phyloP scores from a whole-genome alignment of 2,329 filamentous ascomycete genomes.

The Cladosporium sp. region DNA sequence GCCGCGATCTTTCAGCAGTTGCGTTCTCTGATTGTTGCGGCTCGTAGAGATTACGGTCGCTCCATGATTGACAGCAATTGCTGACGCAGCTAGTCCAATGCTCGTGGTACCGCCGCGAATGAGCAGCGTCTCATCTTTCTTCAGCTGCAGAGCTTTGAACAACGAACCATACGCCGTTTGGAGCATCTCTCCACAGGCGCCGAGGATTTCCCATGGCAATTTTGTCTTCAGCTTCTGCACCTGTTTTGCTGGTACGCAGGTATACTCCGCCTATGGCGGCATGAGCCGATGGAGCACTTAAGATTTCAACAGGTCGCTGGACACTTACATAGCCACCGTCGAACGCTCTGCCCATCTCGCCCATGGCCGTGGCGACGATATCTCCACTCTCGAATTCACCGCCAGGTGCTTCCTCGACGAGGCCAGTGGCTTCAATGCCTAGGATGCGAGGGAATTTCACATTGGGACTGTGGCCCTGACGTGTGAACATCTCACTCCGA shows the following conservation, averaged over 20 bases:
- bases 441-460: constrained; percentile 43
- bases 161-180: constrained; percentile 48
- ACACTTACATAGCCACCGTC: constrained; percentile 43
- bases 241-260: constrained; percentile 39
- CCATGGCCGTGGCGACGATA: constrained; percentile 47
- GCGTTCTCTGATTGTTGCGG: constrained; percentile 33
- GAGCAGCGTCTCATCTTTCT: constrained; percentile 41
- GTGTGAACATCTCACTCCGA: constrained; percentile 45
- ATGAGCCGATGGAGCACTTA: neutral
- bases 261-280: constrained; percentile 39
- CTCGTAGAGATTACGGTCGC: constrained; percentile 40
- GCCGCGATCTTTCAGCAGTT: constrained; percentile 37
- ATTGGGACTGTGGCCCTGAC: constrained; percentile 40
- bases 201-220: constrained; percentile 41
- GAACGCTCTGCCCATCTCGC: constrained; percentile 43
- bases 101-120: constrained; percentile 48
- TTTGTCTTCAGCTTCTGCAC: constrained; percentile 36
- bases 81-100: constrained; percentile 45
- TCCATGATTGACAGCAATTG: constrained; percentile 42
- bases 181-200: constrained; percentile 49
- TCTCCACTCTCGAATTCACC: constrained; percentile 37
- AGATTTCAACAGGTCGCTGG: neutral
- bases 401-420: constrained; percentile 36
- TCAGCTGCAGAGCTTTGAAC: constrained; percentile 36
- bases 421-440: constrained; percentile 46